Conservation (phyloP, 2,329 filamentous ascomycete species). For the Colletotrichum destructivum region DNA sequence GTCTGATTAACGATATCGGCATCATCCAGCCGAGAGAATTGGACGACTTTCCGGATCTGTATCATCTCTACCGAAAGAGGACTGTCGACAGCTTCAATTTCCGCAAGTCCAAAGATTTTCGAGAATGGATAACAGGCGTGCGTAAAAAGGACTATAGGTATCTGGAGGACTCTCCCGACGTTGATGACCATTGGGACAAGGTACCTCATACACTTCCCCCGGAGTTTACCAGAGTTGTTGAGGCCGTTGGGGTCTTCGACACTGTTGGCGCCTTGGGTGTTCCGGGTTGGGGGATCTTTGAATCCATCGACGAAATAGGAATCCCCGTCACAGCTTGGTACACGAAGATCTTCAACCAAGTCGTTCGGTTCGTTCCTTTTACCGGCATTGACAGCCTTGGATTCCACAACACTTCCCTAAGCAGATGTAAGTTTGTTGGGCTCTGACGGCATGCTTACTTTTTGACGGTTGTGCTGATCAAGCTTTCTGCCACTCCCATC, state of each 20-base stretch:
- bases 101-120: not conserved
- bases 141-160: not conserved
- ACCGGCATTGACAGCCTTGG: conserved; percentile 20
- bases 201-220: conserved; percentile 5
- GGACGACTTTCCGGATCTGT: conserved; percentile 18
- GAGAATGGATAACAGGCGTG: conserved; percentile 23
- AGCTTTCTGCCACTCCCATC: not conserved
- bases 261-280: conserved; percentile 31
- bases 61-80: not conserved
- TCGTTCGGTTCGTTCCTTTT: not conserved
- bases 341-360: not conserved
- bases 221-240: conserved; percentile 14
- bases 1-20: conserved; percentile 51
- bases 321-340: conserved; percentile 5
- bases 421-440: conserved; percentile 12
- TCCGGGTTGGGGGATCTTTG: conserved; percentile 27
- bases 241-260: conserved; percentile 38
- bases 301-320: conserved; percentile 35
- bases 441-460: accelerated
- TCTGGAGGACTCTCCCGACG: not conserved
- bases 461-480: not conserved
- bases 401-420: conserved; percentile 19
- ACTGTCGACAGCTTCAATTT: not conserved
- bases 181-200: not conserved
- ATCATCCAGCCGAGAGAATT: conserved; percentile 37